Conservation (phyloP, 2,329 filamentous ascomycete genomes). For the Coniochaeta sp. region DNA sequence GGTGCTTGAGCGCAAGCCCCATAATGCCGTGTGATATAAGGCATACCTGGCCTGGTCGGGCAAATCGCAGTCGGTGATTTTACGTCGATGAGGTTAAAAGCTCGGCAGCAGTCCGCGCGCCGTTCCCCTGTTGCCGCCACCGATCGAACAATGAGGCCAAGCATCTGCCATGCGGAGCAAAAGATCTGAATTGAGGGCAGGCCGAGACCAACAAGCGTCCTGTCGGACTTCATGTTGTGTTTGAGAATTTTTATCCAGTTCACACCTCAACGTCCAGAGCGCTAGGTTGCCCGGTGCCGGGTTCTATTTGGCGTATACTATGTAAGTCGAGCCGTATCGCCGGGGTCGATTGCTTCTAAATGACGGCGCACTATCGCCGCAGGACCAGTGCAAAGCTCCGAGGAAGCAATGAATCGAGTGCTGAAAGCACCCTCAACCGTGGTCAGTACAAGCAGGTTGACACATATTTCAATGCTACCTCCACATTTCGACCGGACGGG, state of each 20-base stretch:
- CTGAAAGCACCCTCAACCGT: not conserved
- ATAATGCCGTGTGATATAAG: not conserved
- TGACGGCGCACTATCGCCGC: not conserved
- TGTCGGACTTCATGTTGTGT: not conserved
- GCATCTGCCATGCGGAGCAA: not conserved
- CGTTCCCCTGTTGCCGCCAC: not conserved
- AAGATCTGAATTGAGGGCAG: too few species aligned
- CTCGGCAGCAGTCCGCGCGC: not conserved
- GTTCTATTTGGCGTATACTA: not conserved
- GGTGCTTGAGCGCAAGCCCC: not conserved
- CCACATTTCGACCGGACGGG: not conserved
- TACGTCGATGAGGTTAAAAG: not conserved
- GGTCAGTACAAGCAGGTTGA: not conserved
- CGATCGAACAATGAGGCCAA: not conserved
- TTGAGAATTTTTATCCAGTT: not conserved
- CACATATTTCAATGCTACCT: not conserved
- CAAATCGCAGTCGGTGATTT: not conserved
- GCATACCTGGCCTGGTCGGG: not conserved
- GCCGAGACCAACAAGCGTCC: not conserved
- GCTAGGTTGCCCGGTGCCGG: not conserved
- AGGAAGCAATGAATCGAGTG: not conserved
- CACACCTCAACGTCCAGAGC: not conserved
- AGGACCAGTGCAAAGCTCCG: not conserved
- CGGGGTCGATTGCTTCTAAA: not conserved
- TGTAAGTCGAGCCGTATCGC: not conserved